These are phyloP conservation scores for Leishmania guyanensis DNA, from an alignment of 208 protist genomes.

Conservation along the genomic window DNA sequence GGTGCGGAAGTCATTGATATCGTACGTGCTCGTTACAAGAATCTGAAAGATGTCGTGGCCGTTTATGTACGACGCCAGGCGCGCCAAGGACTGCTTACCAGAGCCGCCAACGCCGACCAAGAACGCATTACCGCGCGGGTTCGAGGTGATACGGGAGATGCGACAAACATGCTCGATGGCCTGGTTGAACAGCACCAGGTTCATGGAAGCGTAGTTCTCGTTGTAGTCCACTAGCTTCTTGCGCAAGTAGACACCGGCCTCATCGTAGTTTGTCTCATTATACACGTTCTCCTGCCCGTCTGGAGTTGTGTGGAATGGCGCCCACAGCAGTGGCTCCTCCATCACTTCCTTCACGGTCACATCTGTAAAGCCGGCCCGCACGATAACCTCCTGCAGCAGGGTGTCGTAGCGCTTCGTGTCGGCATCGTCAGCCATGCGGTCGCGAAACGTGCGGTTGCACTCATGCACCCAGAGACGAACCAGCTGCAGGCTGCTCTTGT, in stretches of 20 bases:
- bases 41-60: constrained; percentile 98
- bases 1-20: constrained; percentile 95
- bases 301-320: constrained; percentile 88
- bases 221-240: constrained; percentile 97
- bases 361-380: constrained; percentile 82
- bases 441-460: constrained; percentile 96
- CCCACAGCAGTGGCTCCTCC: constrained; percentile 94
- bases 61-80: constrained; percentile 96
- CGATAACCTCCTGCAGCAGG: constrained; percentile 86
- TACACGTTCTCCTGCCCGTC: constrained; percentile 92
- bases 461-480: constrained; percentile 97
- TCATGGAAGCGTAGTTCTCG: constrained; percentile 95
- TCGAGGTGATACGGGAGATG: constrained; percentile 96
- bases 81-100: constrained; percentile 94
- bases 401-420: constrained; percentile 92
- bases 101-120: constrained; percentile 95
- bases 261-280: constrained; percentile 85
- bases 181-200: constrained; percentile 98
- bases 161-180: constrained; percentile 98
- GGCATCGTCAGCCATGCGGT: constrained; percentile 92
- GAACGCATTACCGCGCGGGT: constrained; percentile 96
- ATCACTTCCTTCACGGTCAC: constrained; percentile 83
- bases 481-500: constrained; percentile 82
- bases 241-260: constrained; percentile 80
- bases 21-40: constrained; percentile 96